These are phyloP conservation scores for Pyrenochaeta sp. DNA, from an alignment of 2,329 filamentous ascomycete species.

Conservation along the genomic window DNA sequence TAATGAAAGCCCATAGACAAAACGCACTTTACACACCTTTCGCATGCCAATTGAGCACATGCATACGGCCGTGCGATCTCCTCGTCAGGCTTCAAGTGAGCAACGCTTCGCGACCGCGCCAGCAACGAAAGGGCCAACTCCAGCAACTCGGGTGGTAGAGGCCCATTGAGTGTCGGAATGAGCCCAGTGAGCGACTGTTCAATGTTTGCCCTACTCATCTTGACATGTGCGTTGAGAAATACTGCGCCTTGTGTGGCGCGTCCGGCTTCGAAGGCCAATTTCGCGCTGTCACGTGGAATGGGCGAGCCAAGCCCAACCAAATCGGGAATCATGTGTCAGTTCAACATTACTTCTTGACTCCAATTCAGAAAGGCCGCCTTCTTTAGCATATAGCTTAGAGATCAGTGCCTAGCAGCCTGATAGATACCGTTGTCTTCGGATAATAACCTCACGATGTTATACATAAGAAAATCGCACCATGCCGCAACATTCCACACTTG, in stretches of 20 bases:
- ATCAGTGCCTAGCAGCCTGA: no score
- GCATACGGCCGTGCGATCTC: conserved; percentile 50
- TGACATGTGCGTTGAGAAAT: not conserved
- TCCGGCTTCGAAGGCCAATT: no score
- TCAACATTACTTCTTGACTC: not conserved
- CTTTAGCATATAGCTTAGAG: no score
- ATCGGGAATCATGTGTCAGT: conserved; percentile 3
- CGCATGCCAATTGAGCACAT: conserved; percentile 73
- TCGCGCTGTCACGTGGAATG: no score
- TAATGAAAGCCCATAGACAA: conserved; percentile 5
- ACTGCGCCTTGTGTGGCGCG: no score
- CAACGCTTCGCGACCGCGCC: conserved; percentile 47
- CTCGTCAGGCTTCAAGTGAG: conserved; percentile 59
- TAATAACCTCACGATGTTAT: no score
- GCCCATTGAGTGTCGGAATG: conserved; percentile 47
- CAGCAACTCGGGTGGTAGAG: conserved; percentile 42
- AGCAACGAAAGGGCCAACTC: conserved; percentile 45
- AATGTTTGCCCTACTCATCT: conserved; percentile 32
- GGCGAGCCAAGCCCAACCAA: conserved; percentile 4
- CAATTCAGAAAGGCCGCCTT: no score
- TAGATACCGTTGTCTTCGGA: no score
- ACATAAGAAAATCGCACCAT: no score
- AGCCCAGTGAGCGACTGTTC: conserved; percentile 54
- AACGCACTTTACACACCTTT: conserved; percentile 65
- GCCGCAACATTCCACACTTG: no score